A percentile compares a stretch with the other conserved stretches of the same genome.
Conservation (phyloP, 345 rosid genomes). For the Kandelia obovata region DNA sequence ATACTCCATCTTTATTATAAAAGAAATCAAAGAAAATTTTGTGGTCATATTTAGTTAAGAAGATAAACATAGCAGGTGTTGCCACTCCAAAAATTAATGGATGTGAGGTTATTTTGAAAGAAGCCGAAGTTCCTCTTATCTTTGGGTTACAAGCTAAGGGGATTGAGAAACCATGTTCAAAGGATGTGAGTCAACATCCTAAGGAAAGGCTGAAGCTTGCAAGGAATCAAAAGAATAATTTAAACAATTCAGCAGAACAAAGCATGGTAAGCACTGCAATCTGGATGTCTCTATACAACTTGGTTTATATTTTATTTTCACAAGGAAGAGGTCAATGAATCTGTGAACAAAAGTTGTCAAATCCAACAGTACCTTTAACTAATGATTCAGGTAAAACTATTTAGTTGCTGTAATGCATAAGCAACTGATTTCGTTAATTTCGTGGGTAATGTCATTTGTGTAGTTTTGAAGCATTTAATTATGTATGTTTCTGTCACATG, state of each 20-base stretch:
- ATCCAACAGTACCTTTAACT: not conserved
- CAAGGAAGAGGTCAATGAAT: not conserved
- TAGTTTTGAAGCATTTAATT: no score
- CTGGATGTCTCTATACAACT: not conserved
- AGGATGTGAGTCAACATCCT: not conserved
- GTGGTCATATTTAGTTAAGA: slow-evolving; percentile 34
- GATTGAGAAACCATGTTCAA: not conserved
- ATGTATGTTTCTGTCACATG: no score
- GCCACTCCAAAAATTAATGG: slow-evolving; percentile 18
- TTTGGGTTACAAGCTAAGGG: slow-evolving; percentile 38
- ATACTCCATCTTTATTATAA: not conserved
- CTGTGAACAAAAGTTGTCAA: not conserved
- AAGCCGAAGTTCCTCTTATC: slow-evolving; percentile 30
- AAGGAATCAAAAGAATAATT: slow-evolving; percentile 16
- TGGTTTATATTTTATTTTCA: not conserved
- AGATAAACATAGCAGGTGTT: slow-evolving; percentile 8
- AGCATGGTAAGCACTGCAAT: slow-evolving; percentile 30
- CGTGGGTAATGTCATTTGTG: no score
- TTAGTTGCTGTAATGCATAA: not conserved
- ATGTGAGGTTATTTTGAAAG: slow-evolving; percentile 24
- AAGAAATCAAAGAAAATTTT: not conserved
- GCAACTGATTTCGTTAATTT: not conserved
- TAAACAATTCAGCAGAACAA: slow-evolving; percentile 24
- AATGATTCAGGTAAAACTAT: not conserved
- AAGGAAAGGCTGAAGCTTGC: slow-evolving; percentile 24